Evolutionary conservation across 192 early-diverging fungal genomes (phyloP).

Genomic region (Linnemannia elongata): DNA sequence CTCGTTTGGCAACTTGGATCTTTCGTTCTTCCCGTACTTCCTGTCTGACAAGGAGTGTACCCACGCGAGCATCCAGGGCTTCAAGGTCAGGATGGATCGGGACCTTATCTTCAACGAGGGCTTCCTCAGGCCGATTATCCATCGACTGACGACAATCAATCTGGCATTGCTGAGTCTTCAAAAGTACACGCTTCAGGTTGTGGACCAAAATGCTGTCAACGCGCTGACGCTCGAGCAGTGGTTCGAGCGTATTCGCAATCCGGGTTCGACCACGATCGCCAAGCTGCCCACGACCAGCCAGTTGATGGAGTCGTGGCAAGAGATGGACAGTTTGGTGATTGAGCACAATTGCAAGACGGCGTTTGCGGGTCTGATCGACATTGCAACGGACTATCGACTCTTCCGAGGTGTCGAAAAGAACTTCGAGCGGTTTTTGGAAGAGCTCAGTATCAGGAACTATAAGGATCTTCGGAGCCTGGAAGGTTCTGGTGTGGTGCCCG

Average conservation of each 20-base stretch:
- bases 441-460: slow-evolving; percentile 40
- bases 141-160: slow-evolving; percentile 27
- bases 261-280: slow-evolving; percentile 44
- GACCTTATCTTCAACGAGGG: slow-evolving; percentile 20
- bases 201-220: slow-evolving; percentile 25
- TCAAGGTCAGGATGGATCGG: slow-evolving; percentile 29
- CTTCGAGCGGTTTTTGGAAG: slow-evolving; percentile 48
- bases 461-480: slow-evolving; percentile 15
- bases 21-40: slow-evolving; percentile 54
- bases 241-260: slow-evolving; percentile 51
- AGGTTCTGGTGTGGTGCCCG: background rate
- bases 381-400: slow-evolving; percentile 47
- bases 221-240: slow-evolving; percentile 42
- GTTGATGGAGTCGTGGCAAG: slow-evolving; percentile 55
- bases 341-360: slow-evolving; percentile 49
- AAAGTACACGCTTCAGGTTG: slow-evolving; percentile 32
- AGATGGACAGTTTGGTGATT: slow-evolving; percentile 28
- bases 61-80: slow-evolving; percentile 45
- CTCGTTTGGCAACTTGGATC: slow-evolving; percentile 32
- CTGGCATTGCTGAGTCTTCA: slow-evolving; percentile 33
- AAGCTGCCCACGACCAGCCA: slow-evolving; percentile 43
- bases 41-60: slow-evolving; percentile 55
- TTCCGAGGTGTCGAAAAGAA: slow-evolving; percentile 54
- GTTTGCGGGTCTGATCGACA: slow-evolving; percentile 50
- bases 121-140: slow-evolving; percentile 17